Percentiles rank a stretch among this genome's conserved stretches.
Conservation (phyloP, 768 basidiomycete species). For the Suillus decipiens region DNA sequence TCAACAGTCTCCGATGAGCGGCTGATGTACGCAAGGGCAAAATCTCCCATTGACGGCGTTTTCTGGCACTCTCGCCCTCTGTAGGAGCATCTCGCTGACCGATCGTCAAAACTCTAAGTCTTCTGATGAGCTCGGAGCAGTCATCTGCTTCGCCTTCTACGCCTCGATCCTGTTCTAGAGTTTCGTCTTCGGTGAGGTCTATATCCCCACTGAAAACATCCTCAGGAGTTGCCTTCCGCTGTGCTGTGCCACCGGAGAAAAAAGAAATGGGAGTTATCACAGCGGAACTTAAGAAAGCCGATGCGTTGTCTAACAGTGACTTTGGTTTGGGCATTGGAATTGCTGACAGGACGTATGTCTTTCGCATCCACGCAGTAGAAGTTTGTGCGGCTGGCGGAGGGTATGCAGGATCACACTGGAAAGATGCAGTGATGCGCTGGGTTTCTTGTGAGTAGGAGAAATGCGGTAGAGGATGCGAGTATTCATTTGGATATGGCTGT, state of each 20-base stretch:
- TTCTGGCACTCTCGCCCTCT: conserved; percentile 38
- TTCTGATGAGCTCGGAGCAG: conserved; percentile 55
- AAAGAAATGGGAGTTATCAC: conserved; percentile 60
- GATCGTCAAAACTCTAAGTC: conserved; percentile 56
- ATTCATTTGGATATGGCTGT: conserved; percentile 74
- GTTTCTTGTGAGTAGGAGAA: conserved; percentile 60
- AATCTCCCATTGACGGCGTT: conserved; percentile 51
- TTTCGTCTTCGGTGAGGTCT: conserved; percentile 76
- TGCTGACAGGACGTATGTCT: conserved; percentile 62
- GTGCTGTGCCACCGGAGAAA: conserved; percentile 40
- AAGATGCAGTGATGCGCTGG: conserved; percentile 61
- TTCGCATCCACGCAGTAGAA: conserved; percentile 56
- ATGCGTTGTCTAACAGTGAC: conserved; percentile 70
- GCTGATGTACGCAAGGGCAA: conserved; percentile 39
- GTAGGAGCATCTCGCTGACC: conserved; percentile 39
- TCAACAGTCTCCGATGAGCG: conserved; percentile 21
- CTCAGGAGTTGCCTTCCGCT: conserved; percentile 56
- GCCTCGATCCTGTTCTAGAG: conserved; percentile 74
- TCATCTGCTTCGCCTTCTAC: conserved; percentile 83
- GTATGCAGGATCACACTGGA: conserved; percentile 65
- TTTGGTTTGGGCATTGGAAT: conserved; percentile 70
- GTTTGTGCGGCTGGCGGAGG: conserved; percentile 37
- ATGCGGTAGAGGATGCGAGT: conserved; percentile 74
- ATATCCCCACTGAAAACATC: conserved; percentile 68
- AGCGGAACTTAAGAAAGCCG: conserved; percentile 61